Evolutionary conservation across 345 rosid species (phyloP).

Genomic region (Raphanus sativus): DNA sequence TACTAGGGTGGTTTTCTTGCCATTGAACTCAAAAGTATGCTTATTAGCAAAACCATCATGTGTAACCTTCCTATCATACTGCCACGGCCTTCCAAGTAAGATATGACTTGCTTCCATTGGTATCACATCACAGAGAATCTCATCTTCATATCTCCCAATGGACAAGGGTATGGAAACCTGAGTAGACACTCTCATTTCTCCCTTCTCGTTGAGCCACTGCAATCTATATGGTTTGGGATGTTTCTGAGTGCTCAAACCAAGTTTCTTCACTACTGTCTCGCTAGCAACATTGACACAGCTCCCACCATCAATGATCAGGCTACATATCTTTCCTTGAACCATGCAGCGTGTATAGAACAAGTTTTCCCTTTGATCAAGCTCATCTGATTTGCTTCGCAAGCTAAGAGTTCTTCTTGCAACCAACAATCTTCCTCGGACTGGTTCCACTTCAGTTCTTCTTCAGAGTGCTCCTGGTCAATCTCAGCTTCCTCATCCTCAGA

Average conservation of each 20-base stretch:
- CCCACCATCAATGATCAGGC: too few species aligned
- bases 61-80: too few species aligned
- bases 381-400: background rate
- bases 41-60: background rate
- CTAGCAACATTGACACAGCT: too few species aligned
- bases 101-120: background rate
- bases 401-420: background rate
- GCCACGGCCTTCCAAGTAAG: background rate
- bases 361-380: background rate
- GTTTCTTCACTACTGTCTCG: background rate
- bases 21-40: background rate
- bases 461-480: background rate
- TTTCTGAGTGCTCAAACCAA: background rate
- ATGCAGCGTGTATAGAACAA: background rate
- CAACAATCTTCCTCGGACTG: background rate
- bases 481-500: background rate
- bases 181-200: background rate
- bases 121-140: background rate
- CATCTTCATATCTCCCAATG: too few species aligned
- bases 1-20: background rate
- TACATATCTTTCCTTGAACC: background rate
- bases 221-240: background rate
- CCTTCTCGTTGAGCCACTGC: background rate
- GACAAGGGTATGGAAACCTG: background rate
- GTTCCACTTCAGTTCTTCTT: background rate